Evolutionary conservation across 192 early-diverging fungal genomes (phyloP).

Genomic region (Radiomyces spectabilis): DNA sequence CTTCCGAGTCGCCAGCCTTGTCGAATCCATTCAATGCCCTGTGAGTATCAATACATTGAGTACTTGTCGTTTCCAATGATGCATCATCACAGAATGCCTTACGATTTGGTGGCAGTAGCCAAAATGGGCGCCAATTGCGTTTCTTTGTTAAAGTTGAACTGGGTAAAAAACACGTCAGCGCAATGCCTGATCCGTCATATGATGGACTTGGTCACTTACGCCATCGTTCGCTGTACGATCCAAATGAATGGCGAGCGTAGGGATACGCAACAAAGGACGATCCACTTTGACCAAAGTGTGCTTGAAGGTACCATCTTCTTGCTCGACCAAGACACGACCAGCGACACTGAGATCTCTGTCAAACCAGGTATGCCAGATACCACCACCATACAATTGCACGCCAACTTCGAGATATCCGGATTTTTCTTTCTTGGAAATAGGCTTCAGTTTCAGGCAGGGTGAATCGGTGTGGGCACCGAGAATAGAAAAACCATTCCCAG

Average conservation of each 20-base stretch:
- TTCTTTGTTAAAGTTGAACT: constrained; percentile 94
- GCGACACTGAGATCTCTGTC: constrained; percentile 96
- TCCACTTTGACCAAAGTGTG: constrained; percentile 75
- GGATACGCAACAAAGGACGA: constrained; percentile 89
- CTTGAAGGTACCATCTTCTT: constrained; percentile 58
- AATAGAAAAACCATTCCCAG: constrained; percentile 83
- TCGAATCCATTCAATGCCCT: constrained; percentile 17
- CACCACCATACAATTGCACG: constrained; percentile 91
- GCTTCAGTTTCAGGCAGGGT: constrained; percentile 96
- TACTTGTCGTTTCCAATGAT: too few relatives aligned
- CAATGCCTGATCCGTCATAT: not conserved
- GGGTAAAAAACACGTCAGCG: not conserved
- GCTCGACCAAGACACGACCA: constrained; percentile 83
- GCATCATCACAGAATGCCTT: too few relatives aligned
- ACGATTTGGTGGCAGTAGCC: constrained; percentile 59
- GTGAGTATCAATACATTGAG: not conserved
- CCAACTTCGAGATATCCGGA: constrained; percentile 87
- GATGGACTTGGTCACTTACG: constrained; percentile 1
- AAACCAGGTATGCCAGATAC: constrained; percentile 99
- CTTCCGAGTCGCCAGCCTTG: constrained; percentile 11
- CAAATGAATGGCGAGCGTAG: constrained; percentile 94
- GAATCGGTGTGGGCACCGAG: constrained; percentile 97
- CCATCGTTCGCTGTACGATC: constrained; percentile 70
- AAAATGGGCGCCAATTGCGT: constrained; percentile 87
- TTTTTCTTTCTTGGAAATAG: constrained; percentile 85